These are phyloP conservation scores for Hanseniaspora mollemarum DNA, from an alignment of 805 yeast species.

Conservation along the genomic window DNA sequence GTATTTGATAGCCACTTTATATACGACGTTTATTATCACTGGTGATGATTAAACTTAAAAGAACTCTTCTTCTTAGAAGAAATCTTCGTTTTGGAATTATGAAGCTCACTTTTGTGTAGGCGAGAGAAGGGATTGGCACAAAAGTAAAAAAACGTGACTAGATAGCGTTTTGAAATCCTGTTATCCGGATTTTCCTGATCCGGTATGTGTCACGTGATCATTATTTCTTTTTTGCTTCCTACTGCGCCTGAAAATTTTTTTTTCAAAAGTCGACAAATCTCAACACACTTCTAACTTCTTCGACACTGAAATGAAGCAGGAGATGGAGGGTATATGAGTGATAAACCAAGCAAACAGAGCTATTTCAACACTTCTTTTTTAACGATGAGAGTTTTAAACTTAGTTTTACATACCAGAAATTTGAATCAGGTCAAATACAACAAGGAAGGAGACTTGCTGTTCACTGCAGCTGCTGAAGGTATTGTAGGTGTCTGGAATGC, in stretches of 20 bases:
- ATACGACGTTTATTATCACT: not conserved
- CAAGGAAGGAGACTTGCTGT: constrained; percentile 85
- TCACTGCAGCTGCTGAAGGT: constrained; percentile 85
- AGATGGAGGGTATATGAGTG: no score
- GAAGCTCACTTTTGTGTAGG: no score
- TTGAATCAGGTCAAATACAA: constrained; percentile 92
- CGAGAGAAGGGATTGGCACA: no score
- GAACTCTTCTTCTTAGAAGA: no score
- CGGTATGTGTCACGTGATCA: not conserved
- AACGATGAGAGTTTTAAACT: constrained; percentile 53
- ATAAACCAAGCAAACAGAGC: no score
- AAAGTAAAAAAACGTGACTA: no score
- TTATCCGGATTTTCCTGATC: not conserved
- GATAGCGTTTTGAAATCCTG: no score
- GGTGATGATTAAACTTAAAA: not conserved
- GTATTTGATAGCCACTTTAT: not conserved
- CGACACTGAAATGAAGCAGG: no score
- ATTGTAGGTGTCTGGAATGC: constrained; percentile 89
- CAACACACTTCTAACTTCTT: not conserved
- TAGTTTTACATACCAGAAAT: constrained; percentile 96
- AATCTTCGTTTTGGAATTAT: no score
- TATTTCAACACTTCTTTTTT: no score
- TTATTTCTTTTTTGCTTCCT: not conserved
- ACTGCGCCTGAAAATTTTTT: not conserved
- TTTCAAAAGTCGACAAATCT: not conserved